Evolutionary conservation across 2,329 filamentous ascomycete species (phyloP), one percentile per base, ranked within the genome.

Genomic region (Hymenoscyphus salicellus): DNA sequence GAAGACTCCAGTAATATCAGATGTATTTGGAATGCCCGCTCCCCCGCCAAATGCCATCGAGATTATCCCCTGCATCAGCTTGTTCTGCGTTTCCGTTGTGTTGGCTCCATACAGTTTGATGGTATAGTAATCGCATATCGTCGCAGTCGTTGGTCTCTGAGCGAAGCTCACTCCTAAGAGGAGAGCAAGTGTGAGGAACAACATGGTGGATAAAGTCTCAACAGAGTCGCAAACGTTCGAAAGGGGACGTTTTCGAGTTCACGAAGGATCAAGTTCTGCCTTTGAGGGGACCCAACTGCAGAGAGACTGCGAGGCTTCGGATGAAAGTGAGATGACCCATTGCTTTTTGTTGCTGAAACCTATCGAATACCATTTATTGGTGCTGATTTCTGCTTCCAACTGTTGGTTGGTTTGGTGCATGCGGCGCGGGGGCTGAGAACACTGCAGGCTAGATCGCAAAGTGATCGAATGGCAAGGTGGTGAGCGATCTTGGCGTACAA

Each of bases 91-190:
- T 1, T 66, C 68, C 7, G 57, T 69, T 52, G 69, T 72, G 57
- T 67, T 74, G 11, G 62, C 64, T 4, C 73, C 73, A 60, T 69
- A 76, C 5, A 57, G 61, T 11, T 63, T 49, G 5, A 67, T 59
- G 2, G 75, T 72, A 59, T 76, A 76, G 59, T 73, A 76, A 62
- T 76, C 75, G 62, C 75, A 76, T 28, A 76, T 72, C 38, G 72
- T 71, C 28, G 61, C 73, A 71, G 28, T 73, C 67, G 64, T 75
- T 67, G 38, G 72, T 33, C 72, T 63, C 41, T 73, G 71, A 56
- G 68, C 68, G 23, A 52, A 52, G 20, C n/a, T 14, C 20, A 23
- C 11, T 2, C 46, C 46, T 8, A 52, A 8, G 5, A 52, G 46
- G 46, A 52, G 46, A 26, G 46, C n/a, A 14, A 52, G n/a, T 23